Percentiles rank a stretch among this genome's conserved stretches.
phyloP scores from a whole-genome alignment of 2,329 filamentous ascomycete species.

The Stemphylium beticola region DNA sequence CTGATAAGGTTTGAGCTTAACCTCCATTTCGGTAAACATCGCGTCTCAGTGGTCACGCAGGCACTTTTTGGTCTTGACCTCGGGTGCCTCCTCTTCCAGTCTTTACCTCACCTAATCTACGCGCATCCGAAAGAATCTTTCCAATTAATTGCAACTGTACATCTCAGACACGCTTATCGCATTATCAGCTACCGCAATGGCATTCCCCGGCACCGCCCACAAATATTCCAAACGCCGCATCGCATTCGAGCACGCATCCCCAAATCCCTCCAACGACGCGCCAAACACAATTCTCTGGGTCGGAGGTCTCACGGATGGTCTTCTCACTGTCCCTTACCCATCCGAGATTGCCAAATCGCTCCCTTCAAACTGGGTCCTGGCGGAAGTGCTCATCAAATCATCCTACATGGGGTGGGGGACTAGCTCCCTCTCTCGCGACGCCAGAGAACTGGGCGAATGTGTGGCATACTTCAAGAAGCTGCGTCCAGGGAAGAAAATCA shows the following conservation, averaged over 20 bases:
- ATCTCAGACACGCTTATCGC: too few species aligned
- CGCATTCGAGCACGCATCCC: slow-evolving; percentile 55
- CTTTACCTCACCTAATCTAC: too few species aligned
- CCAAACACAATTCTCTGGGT: slow-evolving; percentile 71
- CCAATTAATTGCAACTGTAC: too few species aligned
- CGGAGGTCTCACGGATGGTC: slow-evolving; percentile 73
- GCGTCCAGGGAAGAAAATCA: slow-evolving; percentile 59
- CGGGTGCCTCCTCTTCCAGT: neutral
- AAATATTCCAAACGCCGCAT: slow-evolving; percentile 49
- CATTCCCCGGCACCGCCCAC: slow-evolving; percentile 51
- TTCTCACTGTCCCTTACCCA: slow-evolving; percentile 68
- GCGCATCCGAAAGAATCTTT: too few species aligned
- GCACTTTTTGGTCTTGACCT: too few species aligned
- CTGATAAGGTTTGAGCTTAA: slow-evolving; percentile 9
- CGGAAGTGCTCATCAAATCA: slow-evolving; percentile 59
- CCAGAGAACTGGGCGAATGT: slow-evolving; percentile 59
- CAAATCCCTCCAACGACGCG: slow-evolving; percentile 24
- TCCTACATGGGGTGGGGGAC: slow-evolving; percentile 63
- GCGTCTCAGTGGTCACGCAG: neutral
- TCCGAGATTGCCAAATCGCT: slow-evolving; percentile 57
- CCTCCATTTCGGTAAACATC: slow-evolving; percentile 3
- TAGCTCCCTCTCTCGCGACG: slow-evolving; percentile 60
- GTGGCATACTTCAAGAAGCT: slow-evolving; percentile 57
- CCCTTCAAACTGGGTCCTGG: slow-evolving; percentile 59
- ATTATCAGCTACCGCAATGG: slow-evolving; percentile 24